Evolutionary conservation across 2,329 filamentous ascomycete genomes (phyloP).

Genomic region (Cladosporium velox): DNA sequence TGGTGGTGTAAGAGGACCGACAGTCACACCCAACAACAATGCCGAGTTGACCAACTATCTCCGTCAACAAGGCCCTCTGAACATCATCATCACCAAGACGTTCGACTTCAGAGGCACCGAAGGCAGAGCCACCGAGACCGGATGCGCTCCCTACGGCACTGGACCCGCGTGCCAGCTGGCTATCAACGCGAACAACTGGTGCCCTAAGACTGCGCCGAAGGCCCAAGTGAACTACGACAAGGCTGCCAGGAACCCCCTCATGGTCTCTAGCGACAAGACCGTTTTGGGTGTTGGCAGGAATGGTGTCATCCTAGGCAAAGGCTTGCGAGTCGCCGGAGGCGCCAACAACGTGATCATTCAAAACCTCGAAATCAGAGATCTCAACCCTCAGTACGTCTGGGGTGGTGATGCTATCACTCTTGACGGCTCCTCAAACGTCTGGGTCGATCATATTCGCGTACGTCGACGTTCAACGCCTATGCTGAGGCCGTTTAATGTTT

Average conservation of each 20-base stretch:
- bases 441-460: constrained; percentile 43
- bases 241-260: constrained; percentile 49
- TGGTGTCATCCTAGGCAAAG: constrained; percentile 48
- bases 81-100: constrained; percentile 59
- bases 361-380: constrained; percentile 42
- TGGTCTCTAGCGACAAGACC: constrained; percentile 45
- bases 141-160: constrained; percentile 59
- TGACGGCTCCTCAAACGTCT: constrained; percentile 39
- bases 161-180: constrained; percentile 58
- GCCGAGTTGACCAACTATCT: constrained; percentile 62
- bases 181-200: constrained; percentile 63
- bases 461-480: not conserved
- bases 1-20: constrained; percentile 56
- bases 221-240: constrained; percentile 54
- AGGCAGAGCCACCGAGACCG: constrained; percentile 51
- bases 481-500: not conserved
- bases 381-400: constrained; percentile 44
- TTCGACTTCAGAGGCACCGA: constrained; percentile 56
- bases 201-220: constrained; percentile 45
- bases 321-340: constrained; percentile 40
- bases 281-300: constrained; percentile 43
- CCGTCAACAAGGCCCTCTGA: constrained; percentile 53
- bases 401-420: constrained; percentile 43
- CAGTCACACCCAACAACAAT: constrained; percentile 39
- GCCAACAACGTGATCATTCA: constrained; percentile 57